Evolutionary conservation across 768 basidiomycete genomes (phyloP), one percentile per base, ranked within the genome.

Genomic region (Rubroboletus satanas): DNA sequence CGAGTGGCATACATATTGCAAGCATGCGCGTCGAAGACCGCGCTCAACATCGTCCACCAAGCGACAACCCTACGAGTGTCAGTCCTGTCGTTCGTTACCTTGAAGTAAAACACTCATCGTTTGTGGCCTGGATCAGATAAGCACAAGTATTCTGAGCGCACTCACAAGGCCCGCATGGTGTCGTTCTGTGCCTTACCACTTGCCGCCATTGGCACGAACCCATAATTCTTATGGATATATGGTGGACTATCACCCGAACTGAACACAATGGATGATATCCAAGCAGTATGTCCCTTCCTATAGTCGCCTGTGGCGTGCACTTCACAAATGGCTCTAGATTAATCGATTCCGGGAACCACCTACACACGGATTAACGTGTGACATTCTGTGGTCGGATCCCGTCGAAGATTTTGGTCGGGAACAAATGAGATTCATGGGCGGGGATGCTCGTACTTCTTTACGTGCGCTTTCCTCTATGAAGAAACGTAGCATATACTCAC

Each of bases 261-360:
- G 37, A 86, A 93, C 61, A 98, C 96, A 4, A 81, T 99, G 44
- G 96, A 99, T 65, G 97, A 99, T 70, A 83, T 99, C 42, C 87
- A 93, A 51, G 77, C 76, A 44, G 95, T 96, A 56, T 38, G 88
- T 77, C 17, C 23, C 26, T 47, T 32, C 7, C 5, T 15, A 7
- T 45, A 6, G 1, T 44, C 21, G 17, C 7, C 14, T 28, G 15
- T 26, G 48, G 5, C n/a, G 7, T 45, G 9, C 49, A 23, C 10
- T 33, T 59, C 44, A 57, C n/a, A 5, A 14, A 33, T 11, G 14
- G 7, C 51, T 45, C 10, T 64, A 97, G 93, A 85, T 99, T 68
- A 93, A 98, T 74, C 90, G 97, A 33, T 99, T 98, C 84, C 85
- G 95, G 39, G 97, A 99, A 75, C 96, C 97, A 2, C 97, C 97